phyloP scores from a whole-genome alignment of 2,329 filamentous ascomycete species.

The Alternaria arbusti region DNA sequence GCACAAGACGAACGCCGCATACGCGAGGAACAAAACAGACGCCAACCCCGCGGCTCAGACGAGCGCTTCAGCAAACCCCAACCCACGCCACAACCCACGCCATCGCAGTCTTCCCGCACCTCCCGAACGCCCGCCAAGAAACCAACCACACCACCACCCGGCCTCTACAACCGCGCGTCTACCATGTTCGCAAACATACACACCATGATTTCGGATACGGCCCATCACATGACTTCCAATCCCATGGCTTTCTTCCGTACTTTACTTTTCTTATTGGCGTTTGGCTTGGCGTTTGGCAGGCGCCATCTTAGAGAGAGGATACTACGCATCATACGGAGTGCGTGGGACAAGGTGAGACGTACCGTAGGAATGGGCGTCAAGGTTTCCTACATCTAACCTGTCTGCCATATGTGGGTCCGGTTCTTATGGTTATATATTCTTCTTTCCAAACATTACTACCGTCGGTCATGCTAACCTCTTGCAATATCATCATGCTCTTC shows the following conservation, averaged over 20 bases:
- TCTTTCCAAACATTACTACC: background rate
- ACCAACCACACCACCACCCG: constrained; percentile 41
- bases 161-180: constrained; percentile 52
- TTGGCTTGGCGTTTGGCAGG: constrained; percentile 78
- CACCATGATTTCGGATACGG: constrained; percentile 58
- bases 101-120: constrained; percentile 37
- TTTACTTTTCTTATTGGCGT: constrained; percentile 78
- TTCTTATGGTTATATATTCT: constrained; percentile 1
- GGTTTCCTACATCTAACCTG: constrained; percentile 84
- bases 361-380: constrained; percentile 97
- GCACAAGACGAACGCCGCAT: constrained; percentile 51
- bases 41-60: constrained; percentile 42
- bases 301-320: constrained; percentile 77
- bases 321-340: constrained; percentile 68
- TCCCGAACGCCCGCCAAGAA: constrained; percentile 41
- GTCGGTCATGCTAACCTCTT: background rate
- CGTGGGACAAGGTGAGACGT: constrained; percentile 80
- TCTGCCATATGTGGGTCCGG: background rate
- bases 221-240: constrained; percentile 60
- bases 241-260: constrained; percentile 65
- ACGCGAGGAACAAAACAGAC: constrained; percentile 47
- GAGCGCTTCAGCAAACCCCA: constrained; percentile 36
- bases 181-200: constrained; percentile 56
- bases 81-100: constrained; percentile 23
- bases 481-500: background rate